Evolutionary conservation across 1,284 basidiomycete genomes (phyloP).

Genomic region (Neolentinus lepideus): DNA sequence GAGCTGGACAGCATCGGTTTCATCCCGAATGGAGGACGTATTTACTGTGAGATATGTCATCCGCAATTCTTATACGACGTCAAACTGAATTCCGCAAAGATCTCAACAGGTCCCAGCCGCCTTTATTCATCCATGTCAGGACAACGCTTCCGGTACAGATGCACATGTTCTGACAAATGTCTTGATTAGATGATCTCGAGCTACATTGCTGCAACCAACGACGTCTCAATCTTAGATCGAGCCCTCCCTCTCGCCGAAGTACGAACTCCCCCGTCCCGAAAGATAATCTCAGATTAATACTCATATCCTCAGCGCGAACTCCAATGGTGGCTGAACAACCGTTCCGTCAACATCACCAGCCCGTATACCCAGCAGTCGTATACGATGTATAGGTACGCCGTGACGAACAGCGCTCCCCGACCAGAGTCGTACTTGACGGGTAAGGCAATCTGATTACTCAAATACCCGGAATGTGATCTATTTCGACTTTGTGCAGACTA

Average conservation of each 20-base stretch:
- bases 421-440: conserved; percentile 74
- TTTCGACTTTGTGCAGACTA: conserved; percentile 51
- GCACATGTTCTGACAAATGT: conserved; percentile 2
- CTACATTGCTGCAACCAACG: conserved; percentile 54
- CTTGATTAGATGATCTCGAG: conserved; percentile 55
- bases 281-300: neutral
- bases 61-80: conserved; percentile 2
- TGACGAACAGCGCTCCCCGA: conserved; percentile 81
- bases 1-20: conserved; percentile 78
- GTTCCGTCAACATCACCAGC: conserved; percentile 66
- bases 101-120: conserved; percentile 86
- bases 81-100: conserved; percentile 32
- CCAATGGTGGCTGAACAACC: conserved; percentile 75
- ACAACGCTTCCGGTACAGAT: neutral
- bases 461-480: neutral
- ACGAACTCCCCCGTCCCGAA: conserved; percentile 6
- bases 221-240: conserved; percentile 54
- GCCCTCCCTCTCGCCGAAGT: conserved; percentile 59
- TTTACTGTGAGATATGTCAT: conserved; percentile 52
- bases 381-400: conserved; percentile 66
- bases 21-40: conserved; percentile 87
- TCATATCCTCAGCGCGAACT: conserved; percentile 54
- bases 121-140: conserved; percentile 72
- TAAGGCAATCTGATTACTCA: conserved; percentile 16
- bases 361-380: conserved; percentile 66